Evolutionary conservation across 2,329 filamentous ascomycete genomes (phyloP), one percentile per base, ranked within the genome.

Genomic region (Calonectria montana): DNA sequence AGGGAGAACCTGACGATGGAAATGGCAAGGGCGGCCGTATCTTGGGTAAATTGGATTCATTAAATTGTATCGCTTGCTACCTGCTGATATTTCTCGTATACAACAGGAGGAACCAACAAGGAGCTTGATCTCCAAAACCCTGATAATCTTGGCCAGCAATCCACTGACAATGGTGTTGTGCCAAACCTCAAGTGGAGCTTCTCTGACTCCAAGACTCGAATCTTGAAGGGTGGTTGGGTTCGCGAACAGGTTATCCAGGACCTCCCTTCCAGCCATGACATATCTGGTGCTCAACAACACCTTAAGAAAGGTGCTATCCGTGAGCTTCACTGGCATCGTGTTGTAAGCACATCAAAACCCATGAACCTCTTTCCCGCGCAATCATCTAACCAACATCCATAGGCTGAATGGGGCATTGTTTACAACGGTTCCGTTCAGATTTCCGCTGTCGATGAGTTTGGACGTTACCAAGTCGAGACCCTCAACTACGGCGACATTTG

Each of bases 151-250:
- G 91, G 90, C 16, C 86, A 86, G 57, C 88, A 92, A 75, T 84
- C 86, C 18, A 93, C 91, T 1, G 92, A 94, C 78, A 87, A 85
- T 59, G 92, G 92, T 18, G 83, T 88, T 13, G 91, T 94, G 0
- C 89, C 90, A 0, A 94, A 93, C 78, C 84, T 93, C 75, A 93
- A 93, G 80, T 90, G 91, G 92, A 89, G 90, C 65, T 93, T 94
- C 82, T 92, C 91, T 0, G 89, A 93, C 80, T 93, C 91, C 27
- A 91, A 90, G 82, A 91, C 90, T 1, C 87, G 86, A 27, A 85
- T 93, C 41, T 85, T 91, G 64, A 88, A 87, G 29, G 92, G 91
- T 1, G 92, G 92, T 2, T 94, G 91, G 91, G 88, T 90, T 1
- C 86, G 91, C 27, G 88, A 92, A 81, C 91, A 93, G 77, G 90